Evolutionary conservation across 129 eudicot genomes (phyloP).

Genomic region (Cynara cardunculus): DNA sequence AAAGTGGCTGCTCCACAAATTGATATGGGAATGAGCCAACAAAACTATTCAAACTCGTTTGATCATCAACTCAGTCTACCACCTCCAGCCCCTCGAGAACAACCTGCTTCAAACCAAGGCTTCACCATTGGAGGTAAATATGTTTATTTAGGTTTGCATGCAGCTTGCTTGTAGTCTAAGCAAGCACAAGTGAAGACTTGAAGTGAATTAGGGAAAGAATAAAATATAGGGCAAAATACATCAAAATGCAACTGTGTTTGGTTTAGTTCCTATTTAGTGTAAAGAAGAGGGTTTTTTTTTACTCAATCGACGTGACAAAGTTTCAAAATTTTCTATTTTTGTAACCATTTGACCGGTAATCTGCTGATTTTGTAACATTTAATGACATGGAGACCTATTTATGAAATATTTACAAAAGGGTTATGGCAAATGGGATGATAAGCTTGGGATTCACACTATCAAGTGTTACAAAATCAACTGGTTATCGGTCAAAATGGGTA

Average conservation of each 20-base stretch:
- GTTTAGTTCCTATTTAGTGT: neutral
- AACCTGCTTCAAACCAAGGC: constrained; percentile 52
- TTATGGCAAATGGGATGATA: neutral
- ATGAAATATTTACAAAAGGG: neutral
- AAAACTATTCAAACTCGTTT: constrained; percentile 47
- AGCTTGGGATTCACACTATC: neutral
- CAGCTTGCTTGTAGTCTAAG: neutral
- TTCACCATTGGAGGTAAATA: constrained; percentile 56
- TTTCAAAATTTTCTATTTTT: neutral
- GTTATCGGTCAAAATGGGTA: neutral
- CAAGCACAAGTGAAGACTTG: neutral
- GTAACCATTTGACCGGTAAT: neutral
- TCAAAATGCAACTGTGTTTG: neutral
- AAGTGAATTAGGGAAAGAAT: neutral
- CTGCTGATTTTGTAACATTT: neutral
- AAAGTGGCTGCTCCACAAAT: constrained; percentile 40
- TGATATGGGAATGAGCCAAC: constrained; percentile 36
- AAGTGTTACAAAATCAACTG: neutral
- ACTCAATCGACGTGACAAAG: neutral
- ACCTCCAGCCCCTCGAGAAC: constrained; percentile 53
- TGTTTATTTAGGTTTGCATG: neutral
- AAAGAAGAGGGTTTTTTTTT: neutral
- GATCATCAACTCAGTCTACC: constrained; percentile 59
- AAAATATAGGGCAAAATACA: neutral
- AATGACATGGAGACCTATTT: no score